phyloP scores from a whole-genome alignment of 495 filamentous ascomycete species.

The Xylaria bambusicola region DNA sequence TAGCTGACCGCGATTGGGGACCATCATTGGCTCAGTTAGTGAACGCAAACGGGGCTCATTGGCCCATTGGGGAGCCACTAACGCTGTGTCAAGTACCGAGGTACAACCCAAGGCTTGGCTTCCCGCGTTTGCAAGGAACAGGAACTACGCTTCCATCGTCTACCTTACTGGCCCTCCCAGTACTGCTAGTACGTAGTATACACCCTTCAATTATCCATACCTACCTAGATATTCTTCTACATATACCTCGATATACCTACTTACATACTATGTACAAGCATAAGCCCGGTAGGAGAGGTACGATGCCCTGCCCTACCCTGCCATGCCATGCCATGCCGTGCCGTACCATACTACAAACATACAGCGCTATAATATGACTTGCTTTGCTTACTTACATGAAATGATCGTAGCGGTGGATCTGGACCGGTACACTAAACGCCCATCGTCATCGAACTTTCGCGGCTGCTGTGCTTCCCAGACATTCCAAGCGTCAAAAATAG shows the following conservation, averaged over 20 bases:
- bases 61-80: neutral
- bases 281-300: no score
- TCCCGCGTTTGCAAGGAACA: no score
- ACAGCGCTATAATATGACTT: constrained; percentile 16
- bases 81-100: neutral
- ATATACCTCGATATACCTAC: neutral
- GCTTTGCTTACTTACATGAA: constrained; percentile 9
- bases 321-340: no score
- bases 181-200: no score
- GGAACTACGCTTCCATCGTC: no score
- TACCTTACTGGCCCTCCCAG: no score
- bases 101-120: no score
- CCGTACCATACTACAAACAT: no score
- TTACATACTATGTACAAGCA: neutral
- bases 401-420: neutral
- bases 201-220: no score
- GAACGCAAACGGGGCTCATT: neutral
- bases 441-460: neutral
- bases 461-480: neutral
- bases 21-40: constrained; percentile 3
- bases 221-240: neutral
- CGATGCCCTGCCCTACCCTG: no score
- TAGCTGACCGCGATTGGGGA: neutral
- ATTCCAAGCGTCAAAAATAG: constrained; percentile 15
- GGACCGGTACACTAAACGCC: neutral